Evolutionary conservation across 2,329 filamentous ascomycete genomes (phyloP).

Genomic region (Cercospora sp.): DNA sequence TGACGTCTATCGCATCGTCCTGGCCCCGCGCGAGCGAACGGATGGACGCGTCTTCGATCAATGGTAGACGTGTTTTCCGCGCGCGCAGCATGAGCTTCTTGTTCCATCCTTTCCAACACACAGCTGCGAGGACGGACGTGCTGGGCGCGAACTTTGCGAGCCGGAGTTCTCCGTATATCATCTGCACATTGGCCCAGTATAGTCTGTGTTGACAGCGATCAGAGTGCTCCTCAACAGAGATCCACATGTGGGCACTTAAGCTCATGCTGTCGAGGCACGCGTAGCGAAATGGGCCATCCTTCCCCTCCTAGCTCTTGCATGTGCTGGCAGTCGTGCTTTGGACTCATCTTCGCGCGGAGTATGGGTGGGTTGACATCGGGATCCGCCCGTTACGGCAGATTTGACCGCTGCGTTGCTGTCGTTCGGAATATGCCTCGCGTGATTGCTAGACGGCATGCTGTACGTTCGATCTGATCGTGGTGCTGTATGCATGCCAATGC

Average conservation of each 20-base stretch:
- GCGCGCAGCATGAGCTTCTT: neutral
- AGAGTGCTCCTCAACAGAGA: neutral
- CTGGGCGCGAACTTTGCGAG: neutral
- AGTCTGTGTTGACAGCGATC: neutral
- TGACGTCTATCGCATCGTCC: neutral
- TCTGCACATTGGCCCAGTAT: neutral
- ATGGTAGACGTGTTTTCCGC: neutral
- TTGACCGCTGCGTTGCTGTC: neutral
- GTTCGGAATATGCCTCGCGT: neutral
- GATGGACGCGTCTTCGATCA: neutral
- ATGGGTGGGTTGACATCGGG: neutral
- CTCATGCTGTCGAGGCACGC: neutral
- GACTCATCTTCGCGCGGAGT: neutral
- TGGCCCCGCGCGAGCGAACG: neutral
- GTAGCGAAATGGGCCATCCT: neutral
- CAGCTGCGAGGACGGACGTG: neutral
- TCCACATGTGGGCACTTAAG: neutral
- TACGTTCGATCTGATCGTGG: neutral
- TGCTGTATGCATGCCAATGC: neutral
- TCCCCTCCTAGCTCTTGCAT: neutral
- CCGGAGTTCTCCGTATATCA: neutral
- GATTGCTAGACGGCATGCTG: neutral
- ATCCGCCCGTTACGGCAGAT: neutral
- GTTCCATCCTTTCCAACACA: neutral
- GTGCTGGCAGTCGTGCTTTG: neutral